phyloP scores from a whole-genome alignment of 495 filamentous ascomycete species.

The Staphylotrichum tortipilum region DNA sequence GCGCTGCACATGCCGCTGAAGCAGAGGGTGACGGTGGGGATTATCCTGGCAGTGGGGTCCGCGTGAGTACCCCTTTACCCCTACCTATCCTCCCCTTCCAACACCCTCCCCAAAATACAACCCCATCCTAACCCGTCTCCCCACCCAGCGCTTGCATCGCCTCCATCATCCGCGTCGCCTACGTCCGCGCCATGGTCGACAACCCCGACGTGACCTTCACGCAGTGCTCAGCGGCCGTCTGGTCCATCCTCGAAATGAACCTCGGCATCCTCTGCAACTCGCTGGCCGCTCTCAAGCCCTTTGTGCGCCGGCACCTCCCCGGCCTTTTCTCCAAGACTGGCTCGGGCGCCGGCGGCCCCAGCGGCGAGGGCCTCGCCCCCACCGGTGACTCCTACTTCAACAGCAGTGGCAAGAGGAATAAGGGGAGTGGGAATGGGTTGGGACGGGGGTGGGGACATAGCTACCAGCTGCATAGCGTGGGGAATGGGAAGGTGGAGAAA shows the following conservation, averaged over 20 bases:
- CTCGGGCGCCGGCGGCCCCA: background rate
- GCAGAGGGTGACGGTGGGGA: slow-evolving; percentile 10
- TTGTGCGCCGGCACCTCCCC: background rate
- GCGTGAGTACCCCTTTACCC: slow-evolving; percentile 7
- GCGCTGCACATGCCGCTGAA: slow-evolving; percentile 17
- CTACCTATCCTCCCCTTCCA: background rate
- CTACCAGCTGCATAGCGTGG: background rate
- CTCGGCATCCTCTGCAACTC: slow-evolving; percentile 27
- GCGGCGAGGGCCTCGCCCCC: too few species aligned
- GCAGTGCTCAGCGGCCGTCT: slow-evolving; percentile 23
- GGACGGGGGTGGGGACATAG: background rate
- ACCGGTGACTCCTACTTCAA: background rate
- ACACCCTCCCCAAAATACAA: too few species aligned
- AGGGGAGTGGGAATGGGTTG: too few species aligned
- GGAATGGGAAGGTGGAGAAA: background rate
- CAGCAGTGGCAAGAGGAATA: background rate
- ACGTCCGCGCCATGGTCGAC: slow-evolving; percentile 9
- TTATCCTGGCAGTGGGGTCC: slow-evolving; percentile 15
- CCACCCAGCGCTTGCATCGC: slow-evolving; percentile 12
- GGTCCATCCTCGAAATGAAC: slow-evolving; percentile 35
- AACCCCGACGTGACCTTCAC: slow-evolving; percentile 15
- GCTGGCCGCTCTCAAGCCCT: background rate
- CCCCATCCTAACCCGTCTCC: background rate
- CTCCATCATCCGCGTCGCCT: slow-evolving; percentile 20
- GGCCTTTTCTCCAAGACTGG: background rate